Conservation (phyloP, 768 basidiomycete genomes). For the Leccinum disarticulatum region DNA sequence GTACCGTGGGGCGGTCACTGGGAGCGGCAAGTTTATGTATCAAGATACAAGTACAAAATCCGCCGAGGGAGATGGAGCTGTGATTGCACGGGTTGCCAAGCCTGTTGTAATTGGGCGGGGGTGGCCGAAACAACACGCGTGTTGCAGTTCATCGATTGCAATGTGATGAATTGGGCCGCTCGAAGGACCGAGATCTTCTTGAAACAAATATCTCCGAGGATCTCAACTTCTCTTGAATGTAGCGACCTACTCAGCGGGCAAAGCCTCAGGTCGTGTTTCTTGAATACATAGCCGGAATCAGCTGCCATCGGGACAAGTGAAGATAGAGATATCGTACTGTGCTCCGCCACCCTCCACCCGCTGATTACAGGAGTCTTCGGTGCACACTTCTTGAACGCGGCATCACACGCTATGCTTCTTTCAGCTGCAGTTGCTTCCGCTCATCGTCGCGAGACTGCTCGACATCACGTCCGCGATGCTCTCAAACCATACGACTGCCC, state of each 20-base stretch:
- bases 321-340: neutral
- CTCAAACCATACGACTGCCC: neutral
- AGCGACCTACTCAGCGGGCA: neutral
- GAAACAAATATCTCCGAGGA: neutral
- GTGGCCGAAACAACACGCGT: neutral
- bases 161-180: neutral
- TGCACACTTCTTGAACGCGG: neutral
- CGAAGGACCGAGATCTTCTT: neutral
- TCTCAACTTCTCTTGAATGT: neutral
- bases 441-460: neutral
- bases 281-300: neutral
- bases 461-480: neutral
- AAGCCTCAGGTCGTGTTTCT: neutral
- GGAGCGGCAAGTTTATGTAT: slow-evolving; percentile 2
- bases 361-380: neutral
- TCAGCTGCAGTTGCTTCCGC: neutral
- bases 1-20: neutral
- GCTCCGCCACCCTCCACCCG: neutral
- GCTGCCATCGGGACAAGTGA: neutral
- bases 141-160: neutral
- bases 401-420: neutral
- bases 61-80: neutral
- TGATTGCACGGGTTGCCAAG: neutral
- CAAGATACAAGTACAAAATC: neutral
- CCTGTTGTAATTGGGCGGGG: neutral